These are phyloP conservation scores for Pyronema omphalodes DNA, from an alignment of 495 filamentous ascomycete species.

Conservation along the genomic window DNA sequence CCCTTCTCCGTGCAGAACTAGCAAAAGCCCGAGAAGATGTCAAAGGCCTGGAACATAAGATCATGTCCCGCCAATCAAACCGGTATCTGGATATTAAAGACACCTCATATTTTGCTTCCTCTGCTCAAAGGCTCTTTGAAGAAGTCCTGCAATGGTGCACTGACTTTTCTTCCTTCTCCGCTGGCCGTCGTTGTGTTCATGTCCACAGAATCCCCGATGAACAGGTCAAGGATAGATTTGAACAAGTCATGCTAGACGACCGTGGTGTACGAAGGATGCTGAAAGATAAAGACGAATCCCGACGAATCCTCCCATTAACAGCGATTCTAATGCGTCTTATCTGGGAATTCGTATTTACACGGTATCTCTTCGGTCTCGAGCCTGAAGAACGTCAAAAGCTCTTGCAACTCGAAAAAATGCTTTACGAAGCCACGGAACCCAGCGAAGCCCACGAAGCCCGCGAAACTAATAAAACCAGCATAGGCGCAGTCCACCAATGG, in stretches of 20 bases:
- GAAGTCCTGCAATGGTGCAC: constrained; percentile 92
- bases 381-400: constrained; percentile 92
- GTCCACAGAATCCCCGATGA: constrained; percentile 70
- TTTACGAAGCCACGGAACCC: constrained; percentile 44
- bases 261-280: constrained; percentile 76
- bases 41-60: constrained; percentile 61
- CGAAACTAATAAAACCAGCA: too few species aligned
- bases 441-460: not conserved
- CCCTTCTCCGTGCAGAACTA: constrained; percentile 55
- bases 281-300: constrained; percentile 65
- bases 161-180: constrained; percentile 89
- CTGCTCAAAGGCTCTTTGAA: constrained; percentile 83
- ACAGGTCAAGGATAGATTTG: constrained; percentile 75
- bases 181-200: constrained; percentile 62
- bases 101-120: constrained; percentile 82
- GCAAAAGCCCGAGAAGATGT: constrained; percentile 62
- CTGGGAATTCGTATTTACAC: constrained; percentile 93
- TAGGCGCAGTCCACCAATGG: constrained; percentile 73
- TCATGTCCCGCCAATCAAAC: constrained; percentile 45
- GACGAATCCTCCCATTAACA: constrained; percentile 84
- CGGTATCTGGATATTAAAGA: constrained; percentile 66
- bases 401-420: constrained; percentile 74
- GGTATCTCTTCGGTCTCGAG: constrained; percentile 97
- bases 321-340: constrained; percentile 94
- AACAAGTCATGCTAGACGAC: constrained; percentile 84